Base-by-base conservation (phyloP, 2,329 filamentous ascomycete genomes). In the Calonectria crousiana region DNA sequence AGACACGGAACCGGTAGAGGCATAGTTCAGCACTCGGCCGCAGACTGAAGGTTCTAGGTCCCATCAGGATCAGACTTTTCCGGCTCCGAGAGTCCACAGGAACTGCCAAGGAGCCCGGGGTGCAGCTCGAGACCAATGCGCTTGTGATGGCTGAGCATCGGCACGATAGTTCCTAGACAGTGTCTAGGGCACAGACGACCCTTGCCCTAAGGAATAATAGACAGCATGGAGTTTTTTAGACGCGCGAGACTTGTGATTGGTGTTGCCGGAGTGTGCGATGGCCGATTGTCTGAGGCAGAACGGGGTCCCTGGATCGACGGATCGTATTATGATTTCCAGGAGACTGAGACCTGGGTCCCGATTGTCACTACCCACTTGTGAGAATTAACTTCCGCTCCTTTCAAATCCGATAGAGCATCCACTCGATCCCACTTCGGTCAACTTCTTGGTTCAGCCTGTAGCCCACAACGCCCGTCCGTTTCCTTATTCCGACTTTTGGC, bases 111-210 rank as follows among this genome's bases (percentile, higher is more conserved):
- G 41, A 49, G 34, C 32, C 62, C 18, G 38, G 47, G 23, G 62
- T 23, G 11, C 32, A 53, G 6, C 20, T n/a, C 16, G 23, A 41
- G 36, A 23, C 71, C 58, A 71, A 62, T 38, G 67, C 65, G 67
- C 67, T 52, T 66, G 75, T 49, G 41, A 62, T 47, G 72, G 64
- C 71, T 64, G 74, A 69, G 67, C 67, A 71, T 53, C 34, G 49
- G 47, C 38, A 52, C 68, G 20, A 70, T 76, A 74, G 71, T 70
- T 30, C 53, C 30, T 60, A 76, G 74, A 76, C 71, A 70, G 23
- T 72, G 71, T 74, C 67, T 69, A 70, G 74, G 49, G 56, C 71
- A 78, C 71, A 67, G 67, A 71, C 62, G 34, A 70, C 75, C 69
- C 72, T 44, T 65, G 38, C 36, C 32, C 38, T 58, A 38, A 67